Evolutionary conservation across 1,139 yeast genomes (phyloP).

Genomic region (Saccharomyces hybrid): DNA sequence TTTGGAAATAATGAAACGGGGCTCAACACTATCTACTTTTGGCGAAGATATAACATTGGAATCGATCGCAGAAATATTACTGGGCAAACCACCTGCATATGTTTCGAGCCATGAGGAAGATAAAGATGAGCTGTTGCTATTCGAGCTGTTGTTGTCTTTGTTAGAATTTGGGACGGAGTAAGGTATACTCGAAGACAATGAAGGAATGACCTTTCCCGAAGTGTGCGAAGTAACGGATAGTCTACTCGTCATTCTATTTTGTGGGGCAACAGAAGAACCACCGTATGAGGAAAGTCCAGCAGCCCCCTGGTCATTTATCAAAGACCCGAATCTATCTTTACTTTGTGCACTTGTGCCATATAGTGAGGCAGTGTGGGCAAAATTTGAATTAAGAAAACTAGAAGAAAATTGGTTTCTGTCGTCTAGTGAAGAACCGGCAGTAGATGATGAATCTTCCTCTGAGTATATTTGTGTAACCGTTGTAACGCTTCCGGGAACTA

Average conservation of each 20-base stretch:
- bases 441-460: slow-evolving; percentile 11
- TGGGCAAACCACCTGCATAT: slow-evolving; percentile 43
- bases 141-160: slow-evolving; percentile 19
- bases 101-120: slow-evolving; percentile 30
- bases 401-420: slow-evolving; percentile 19
- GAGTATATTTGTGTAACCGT: slow-evolving; percentile 26
- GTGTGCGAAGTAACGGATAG: slow-evolving; percentile 9
- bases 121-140: slow-evolving; percentile 23
- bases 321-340: slow-evolving; percentile 18
- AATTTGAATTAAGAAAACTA: slow-evolving; percentile 29
- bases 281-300: neutral
- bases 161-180: slow-evolving; percentile 54
- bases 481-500: slow-evolving; percentile 23
- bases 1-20: slow-evolving; percentile 64
- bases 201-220: slow-evolving; percentile 18
- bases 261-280: slow-evolving; percentile 1
- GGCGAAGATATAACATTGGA: slow-evolving; percentile 66
- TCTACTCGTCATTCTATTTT: slow-evolving; percentile 12
- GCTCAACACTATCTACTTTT: slow-evolving; percentile 55
- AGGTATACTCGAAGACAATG: slow-evolving; percentile 59
- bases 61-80: slow-evolving; percentile 41
- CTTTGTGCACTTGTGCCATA: slow-evolving; percentile 19
- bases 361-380: slow-evolving; percentile 31
- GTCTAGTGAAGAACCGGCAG: neutral
- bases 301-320: slow-evolving; percentile 13